phyloP scores from a whole-genome alignment of 805 yeast species.

The Candida vartiovaarae region DNA sequence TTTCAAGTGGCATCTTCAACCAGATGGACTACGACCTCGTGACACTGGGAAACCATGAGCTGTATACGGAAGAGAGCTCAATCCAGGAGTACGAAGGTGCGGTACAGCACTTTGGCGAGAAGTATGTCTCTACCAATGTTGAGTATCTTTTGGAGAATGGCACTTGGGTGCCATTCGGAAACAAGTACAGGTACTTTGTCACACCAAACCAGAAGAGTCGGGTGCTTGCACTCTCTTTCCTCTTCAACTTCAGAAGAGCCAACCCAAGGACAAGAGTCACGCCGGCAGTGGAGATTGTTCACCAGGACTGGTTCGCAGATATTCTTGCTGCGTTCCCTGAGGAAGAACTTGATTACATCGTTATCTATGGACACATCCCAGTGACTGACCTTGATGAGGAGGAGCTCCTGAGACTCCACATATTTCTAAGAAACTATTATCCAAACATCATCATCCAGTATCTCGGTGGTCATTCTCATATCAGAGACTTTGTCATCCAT shows the following conservation, averaged over 20 bases:
- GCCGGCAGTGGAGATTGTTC: conserved; percentile 46
- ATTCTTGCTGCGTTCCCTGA: conserved; percentile 29
- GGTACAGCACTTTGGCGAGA: conserved; percentile 51
- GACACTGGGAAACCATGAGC: conserved; percentile 88
- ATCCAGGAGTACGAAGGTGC: conserved; percentile 56
- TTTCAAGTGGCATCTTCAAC: conserved; percentile 56
- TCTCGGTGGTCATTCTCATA: conserved; percentile 93
- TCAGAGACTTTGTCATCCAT: conserved; percentile 69
- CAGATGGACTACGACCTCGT: conserved; percentile 66
- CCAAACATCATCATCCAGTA: conserved; percentile 69
- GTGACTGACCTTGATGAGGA: conserved; percentile 34
- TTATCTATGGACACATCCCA: conserved; percentile 79
- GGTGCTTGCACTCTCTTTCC: conserved; percentile 66
- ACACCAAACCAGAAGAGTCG: conserved; percentile 47
- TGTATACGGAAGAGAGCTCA: conserved; percentile 62
- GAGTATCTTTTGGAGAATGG: conserved; percentile 42
- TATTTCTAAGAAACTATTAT: conserved; percentile 44
- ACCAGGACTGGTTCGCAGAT: conserved; percentile 60
- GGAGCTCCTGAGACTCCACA: conserved; percentile 29
- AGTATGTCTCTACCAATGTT: conserved; percentile 68
- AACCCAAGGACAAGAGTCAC: conserved; percentile 59
- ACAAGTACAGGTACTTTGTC: conserved; percentile 53
- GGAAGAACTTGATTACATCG: conserved; percentile 50
- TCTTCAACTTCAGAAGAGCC: conserved; percentile 65
- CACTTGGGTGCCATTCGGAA: conserved; percentile 57